These are phyloP conservation scores for Porcisia hertigi DNA, from an alignment of 208 protist genomes.

Conservation along the genomic window DNA sequence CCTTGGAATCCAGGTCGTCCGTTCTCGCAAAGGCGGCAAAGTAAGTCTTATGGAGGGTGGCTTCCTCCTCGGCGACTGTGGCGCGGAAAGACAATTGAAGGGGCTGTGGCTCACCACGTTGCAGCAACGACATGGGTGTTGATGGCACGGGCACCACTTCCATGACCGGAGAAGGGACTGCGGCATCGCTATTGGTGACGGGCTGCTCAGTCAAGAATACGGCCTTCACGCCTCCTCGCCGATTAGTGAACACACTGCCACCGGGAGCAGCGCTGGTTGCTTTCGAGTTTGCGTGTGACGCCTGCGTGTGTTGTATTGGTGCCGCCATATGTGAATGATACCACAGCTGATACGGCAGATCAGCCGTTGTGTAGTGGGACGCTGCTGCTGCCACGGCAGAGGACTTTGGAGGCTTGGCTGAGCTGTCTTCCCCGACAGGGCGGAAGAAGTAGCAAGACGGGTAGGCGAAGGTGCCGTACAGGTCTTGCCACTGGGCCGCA, in stretches of 20 bases:
- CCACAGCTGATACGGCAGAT: conserved; percentile 21
- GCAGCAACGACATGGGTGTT: neutral
- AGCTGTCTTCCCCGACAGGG: conserved; percentile 1
- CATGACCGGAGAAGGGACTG: conserved; percentile 15
- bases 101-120: neutral
- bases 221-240: conserved; percentile 17
- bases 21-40: conserved; percentile 22
- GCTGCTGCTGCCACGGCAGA: neutral
- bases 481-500: conserved; percentile 36
- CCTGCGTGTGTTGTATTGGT: neutral
- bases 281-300: neutral
- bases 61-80: conserved; percentile 29
- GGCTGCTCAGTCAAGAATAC: conserved; percentile 23
- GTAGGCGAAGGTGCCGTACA: conserved; percentile 37
- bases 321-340: conserved; percentile 8
- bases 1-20: neutral
- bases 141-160: conserved; percentile 15
- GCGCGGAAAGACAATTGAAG: conserved; percentile 9
- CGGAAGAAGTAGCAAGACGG: conserved; percentile 26
- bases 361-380: neutral
- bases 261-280: neutral
- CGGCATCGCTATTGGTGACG: neutral
- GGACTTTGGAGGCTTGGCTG: neutral
- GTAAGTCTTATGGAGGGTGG: conserved; percentile 29
- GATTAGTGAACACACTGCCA: neutral